A percentile compares a stretch with the other conserved stretches of the same genome.
phyloP scores from a whole-genome alignment of 2,329 filamentous ascomycete species.

The Aspergillus sp. region DNA sequence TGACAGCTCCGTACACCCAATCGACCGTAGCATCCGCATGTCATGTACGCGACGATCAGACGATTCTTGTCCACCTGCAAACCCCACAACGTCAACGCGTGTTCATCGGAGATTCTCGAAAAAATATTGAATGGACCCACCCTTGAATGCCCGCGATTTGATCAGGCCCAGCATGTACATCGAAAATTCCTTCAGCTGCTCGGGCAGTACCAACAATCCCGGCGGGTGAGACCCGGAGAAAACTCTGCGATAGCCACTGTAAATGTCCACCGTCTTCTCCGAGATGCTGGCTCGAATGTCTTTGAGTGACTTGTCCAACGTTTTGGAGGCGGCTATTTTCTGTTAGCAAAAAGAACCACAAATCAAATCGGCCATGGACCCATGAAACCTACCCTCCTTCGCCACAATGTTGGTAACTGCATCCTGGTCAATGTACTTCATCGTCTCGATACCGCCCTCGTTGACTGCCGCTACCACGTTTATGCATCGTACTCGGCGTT shows the following conservation, averaged over 20 bases:
- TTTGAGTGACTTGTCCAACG: slow-evolving; percentile 67
- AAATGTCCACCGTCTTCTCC: slow-evolving; percentile 86
- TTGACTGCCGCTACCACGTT: slow-evolving; percentile 91
- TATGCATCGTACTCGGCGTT: slow-evolving; percentile 83
- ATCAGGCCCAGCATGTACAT: slow-evolving; percentile 91
- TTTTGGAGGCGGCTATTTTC: slow-evolving; percentile 63
- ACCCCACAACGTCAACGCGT: slow-evolving; percentile 2
- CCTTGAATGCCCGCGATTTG: slow-evolving; percentile 88
- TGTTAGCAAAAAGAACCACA: slow-evolving; percentile 13
- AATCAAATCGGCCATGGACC: not conserved
- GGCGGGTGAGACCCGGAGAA: slow-evolving; percentile 80
- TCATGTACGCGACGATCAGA: slow-evolving; percentile 87
- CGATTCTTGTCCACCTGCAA: slow-evolving; percentile 67
- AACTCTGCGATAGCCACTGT: slow-evolving; percentile 87
- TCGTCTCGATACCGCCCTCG: slow-evolving; percentile 69
- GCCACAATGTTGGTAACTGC: slow-evolving; percentile 81
- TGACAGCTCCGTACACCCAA: slow-evolving; percentile 77
- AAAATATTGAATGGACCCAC: slow-evolving; percentile 19
- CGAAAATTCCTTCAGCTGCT: slow-evolving; percentile 89
- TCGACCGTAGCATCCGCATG: slow-evolving; percentile 78
- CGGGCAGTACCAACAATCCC: slow-evolving; percentile 86
- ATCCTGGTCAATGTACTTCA: slow-evolving; percentile 95
- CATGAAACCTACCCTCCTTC: slow-evolving; percentile 56
- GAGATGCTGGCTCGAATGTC: slow-evolving; percentile 76
- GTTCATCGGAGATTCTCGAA: not conserved